Base-by-base conservation (phyloP, 176 grass and related monocot species). In the Tillandsia leiboldiana region DNA sequence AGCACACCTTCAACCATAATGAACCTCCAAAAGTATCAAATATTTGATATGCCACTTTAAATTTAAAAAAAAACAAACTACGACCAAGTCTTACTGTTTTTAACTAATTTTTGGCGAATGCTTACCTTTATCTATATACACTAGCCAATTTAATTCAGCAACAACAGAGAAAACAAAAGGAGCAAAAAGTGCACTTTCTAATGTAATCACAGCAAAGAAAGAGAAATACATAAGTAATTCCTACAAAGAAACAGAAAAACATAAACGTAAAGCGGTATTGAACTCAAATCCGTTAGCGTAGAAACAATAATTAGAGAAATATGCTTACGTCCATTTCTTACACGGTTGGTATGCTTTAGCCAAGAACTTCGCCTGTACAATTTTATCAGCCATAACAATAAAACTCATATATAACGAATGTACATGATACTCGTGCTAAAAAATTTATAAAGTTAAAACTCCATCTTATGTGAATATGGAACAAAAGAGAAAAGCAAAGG, bases 401-500 rank as follows among this genome's bases (percentile, higher is more conserved):
- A 12, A 53, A 53, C 51, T 53, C 9, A 12, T 9, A 53, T 17
- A 57, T 14, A 24, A 24, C 24, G 24, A 24, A 24, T 24, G 24
- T 24, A 42, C 33, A 42, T 6, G 0, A 42, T 42, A 42, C 33
- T 6, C 6, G 6, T 42, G 56, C 13, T 49, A 15, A 24, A 27
- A 72, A 61, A 42, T 22, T 64, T 68, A 72, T 18, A 72, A 49
- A 22, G 69, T 73, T 20, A 53, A 53, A 53, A 68, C 51, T 68
- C 64, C 67, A 69, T 74, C 68, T 74, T 20, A 47, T 15, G 56
- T 18, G 42, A 67, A 15, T 47, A 47, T 12, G 48, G 15, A 22
- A 48, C 33, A 48, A 49, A 67, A 61, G 67, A 84, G 50, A 62
- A 78, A 11, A 42, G 64, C 67, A 75, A 75, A 65, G 49, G 73